Evolutionary conservation across 371 early-diverging fungal species (phyloP).

Genomic region (Actinomortierella wolfii): DNA sequence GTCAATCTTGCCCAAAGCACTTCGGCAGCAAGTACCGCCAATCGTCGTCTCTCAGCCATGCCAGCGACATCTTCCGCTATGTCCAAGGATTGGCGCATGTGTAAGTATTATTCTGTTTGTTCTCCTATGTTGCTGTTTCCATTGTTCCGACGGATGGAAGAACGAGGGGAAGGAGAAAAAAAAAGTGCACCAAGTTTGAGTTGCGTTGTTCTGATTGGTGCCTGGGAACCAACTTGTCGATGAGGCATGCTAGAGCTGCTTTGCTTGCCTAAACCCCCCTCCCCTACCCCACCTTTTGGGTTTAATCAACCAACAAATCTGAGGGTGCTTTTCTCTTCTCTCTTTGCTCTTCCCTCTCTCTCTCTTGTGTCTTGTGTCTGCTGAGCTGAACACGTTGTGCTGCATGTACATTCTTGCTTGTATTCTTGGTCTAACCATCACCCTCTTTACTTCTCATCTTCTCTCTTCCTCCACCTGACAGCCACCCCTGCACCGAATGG

Average conservation of each 20-base stretch:
- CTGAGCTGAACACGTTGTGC: background rate
- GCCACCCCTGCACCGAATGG: constrained; percentile 22
- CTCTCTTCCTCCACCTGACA: background rate
- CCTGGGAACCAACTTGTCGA: no score
- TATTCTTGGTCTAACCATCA: background rate
- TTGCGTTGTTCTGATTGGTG: no score
- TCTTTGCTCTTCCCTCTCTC: constrained; percentile 12
- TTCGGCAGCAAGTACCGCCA: constrained; percentile 4
- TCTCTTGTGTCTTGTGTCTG: constrained; percentile 3
- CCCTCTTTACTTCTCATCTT: background rate
- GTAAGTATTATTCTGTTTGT: constrained; percentile 10
- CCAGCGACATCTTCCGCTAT: constrained; percentile 11
- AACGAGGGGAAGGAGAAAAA: no score
- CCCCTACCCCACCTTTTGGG: no score
- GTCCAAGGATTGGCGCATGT: constrained; percentile 35
- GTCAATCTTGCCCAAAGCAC: constrained; percentile 1
- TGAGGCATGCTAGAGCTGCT: no score
- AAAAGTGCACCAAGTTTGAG: no score
- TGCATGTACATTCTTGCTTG: background rate
- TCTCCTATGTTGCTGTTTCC: background rate
- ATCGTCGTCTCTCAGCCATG: constrained; percentile 23
- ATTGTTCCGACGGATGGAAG: no score
- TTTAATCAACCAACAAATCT: no score
- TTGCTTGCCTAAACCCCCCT: no score
- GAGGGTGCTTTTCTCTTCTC: background rate